Evolutionary conservation across 352 stramenopile genomes (phyloP).

Genomic region (Globisporangium perplexum): DNA sequence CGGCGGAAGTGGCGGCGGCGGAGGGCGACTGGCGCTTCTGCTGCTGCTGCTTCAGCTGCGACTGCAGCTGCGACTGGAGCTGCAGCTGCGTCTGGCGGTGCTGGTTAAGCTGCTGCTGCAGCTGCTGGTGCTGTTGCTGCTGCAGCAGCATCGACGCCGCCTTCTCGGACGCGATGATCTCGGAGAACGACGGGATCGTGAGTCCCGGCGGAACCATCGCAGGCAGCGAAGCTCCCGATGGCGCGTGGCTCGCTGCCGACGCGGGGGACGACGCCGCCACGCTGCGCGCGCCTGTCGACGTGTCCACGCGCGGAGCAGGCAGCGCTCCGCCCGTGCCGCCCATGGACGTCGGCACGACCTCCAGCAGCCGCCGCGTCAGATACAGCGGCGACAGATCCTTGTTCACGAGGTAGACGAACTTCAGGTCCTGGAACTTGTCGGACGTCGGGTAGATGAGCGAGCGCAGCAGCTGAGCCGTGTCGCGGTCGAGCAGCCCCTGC

Average conservation of each 20-base stretch:
- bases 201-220: slow-evolving; percentile 12
- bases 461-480: slow-evolving; percentile 67
- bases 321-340: slow-evolving; percentile 25
- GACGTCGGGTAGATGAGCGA: slow-evolving; percentile 81
- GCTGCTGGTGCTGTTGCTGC: slow-evolving; percentile 26
- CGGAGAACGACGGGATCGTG: slow-evolving; percentile 15
- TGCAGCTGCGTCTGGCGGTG: slow-evolving; percentile 23
- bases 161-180: slow-evolving; percentile 17
- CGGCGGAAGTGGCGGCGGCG: not conserved
- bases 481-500: slow-evolving; percentile 54
- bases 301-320: slow-evolving; percentile 12
- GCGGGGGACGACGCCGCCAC: slow-evolving; percentile 12
- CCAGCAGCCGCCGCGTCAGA: slow-evolving; percentile 72
- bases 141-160: slow-evolving; percentile 6
- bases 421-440: slow-evolving; percentile 79
- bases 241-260: slow-evolving; percentile 11
- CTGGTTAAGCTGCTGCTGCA: slow-evolving; percentile 15
- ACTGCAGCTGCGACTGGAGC: slow-evolving; percentile 13
- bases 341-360: slow-evolving; percentile 49
- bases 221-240: not conserved
- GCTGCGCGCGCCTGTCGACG: slow-evolving; percentile 4
- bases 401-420: slow-evolving; percentile 88
- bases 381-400: slow-evolving; percentile 69
- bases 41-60: slow-evolving; percentile 2
- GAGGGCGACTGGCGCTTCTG: slow-evolving; percentile 15